Evolutionary conservation across 1,284 basidiomycete genomes (phyloP).

Genomic region (Ceratobasidium papillatum): DNA sequence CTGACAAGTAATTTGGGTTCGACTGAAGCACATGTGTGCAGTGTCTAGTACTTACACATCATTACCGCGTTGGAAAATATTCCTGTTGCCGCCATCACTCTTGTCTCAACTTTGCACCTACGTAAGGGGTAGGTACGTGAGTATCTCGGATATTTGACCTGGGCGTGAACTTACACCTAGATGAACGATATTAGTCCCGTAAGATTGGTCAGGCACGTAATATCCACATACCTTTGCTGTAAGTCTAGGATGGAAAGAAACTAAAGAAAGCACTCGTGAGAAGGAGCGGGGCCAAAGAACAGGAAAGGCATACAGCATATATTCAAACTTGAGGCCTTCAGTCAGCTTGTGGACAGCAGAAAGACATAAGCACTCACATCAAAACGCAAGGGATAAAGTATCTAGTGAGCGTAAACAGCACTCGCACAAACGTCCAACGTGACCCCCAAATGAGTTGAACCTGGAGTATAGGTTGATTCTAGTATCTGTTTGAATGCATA

Average conservation of each 20-base stretch:
- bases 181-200: neutral
- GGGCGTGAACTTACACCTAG: conserved; percentile 11
- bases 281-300: neutral
- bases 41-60: conserved; percentile 21
- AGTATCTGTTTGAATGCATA: neutral
- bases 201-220: neutral
- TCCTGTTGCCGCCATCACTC: conserved; percentile 12
- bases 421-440: conserved; percentile 30
- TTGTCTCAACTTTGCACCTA: conserved; percentile 14
- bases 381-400: conserved; percentile 30
- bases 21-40: neutral
- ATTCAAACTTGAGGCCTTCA: neutral
- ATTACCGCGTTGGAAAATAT: conserved; percentile 9
- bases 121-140: neutral
- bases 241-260: conserved; percentile 20
- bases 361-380: neutral
- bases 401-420: conserved; percentile 20
- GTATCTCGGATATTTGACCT: neutral
- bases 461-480: neutral
- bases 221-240: conserved; percentile 18
- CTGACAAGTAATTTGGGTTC: neutral
- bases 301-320: conserved; percentile 2
- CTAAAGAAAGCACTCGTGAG: conserved; percentile 3
- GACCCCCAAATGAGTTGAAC: conserved; percentile 37
- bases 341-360: neutral